Conservation (phyloP, 345 rosid genomes). For the Aquilaria malaccensis region DNA sequence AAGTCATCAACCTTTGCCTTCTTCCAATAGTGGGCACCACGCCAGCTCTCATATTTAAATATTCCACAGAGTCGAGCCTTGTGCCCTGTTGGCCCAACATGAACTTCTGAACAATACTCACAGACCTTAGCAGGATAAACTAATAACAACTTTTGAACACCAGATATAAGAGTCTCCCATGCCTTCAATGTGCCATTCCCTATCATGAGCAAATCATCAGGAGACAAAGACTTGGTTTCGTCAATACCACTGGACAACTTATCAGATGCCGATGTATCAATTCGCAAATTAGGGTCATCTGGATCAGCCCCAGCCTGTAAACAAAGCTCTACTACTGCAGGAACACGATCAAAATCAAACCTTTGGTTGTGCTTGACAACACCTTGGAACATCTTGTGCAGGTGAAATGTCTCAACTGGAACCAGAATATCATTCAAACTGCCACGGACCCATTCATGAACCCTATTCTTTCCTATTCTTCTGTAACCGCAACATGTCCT, state of each 20-base stretch:
- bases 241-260: slow-evolving; percentile 15
- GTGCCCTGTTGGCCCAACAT: slow-evolving; percentile 81
- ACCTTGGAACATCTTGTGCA: slow-evolving; percentile 48
- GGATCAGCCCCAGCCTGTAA: slow-evolving; percentile 73
- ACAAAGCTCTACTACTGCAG: slow-evolving; percentile 81
- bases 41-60: slow-evolving; percentile 75
- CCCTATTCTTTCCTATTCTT: slow-evolving; percentile 46
- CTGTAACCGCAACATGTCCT: slow-evolving; percentile 66
- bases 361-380: slow-evolving; percentile 61
- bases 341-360: slow-evolving; percentile 71
- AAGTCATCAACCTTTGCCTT: slow-evolving; percentile 73
- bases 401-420: slow-evolving; percentile 63
- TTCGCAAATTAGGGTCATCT: slow-evolving; percentile 17
- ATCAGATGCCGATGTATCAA: slow-evolving; percentile 12
- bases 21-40: slow-evolving; percentile 71
- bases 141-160: slow-evolving; percentile 48
- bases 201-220: slow-evolving; percentile 30
- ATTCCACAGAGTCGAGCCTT: slow-evolving; percentile 78
- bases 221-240: slow-evolving; percentile 31
- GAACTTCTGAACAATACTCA: slow-evolving; percentile 69
- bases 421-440: slow-evolving; percentile 60
- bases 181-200: slow-evolving; percentile 58
- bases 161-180: slow-evolving; percentile 61
- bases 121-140: slow-evolving; percentile 77
- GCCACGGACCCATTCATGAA: slow-evolving; percentile 82